Percentiles rank a stretch among this genome's conserved stretches.
Conservation (phyloP, 2,329 filamentous ascomycete genomes). For the Hypoxylon sp. region DNA sequence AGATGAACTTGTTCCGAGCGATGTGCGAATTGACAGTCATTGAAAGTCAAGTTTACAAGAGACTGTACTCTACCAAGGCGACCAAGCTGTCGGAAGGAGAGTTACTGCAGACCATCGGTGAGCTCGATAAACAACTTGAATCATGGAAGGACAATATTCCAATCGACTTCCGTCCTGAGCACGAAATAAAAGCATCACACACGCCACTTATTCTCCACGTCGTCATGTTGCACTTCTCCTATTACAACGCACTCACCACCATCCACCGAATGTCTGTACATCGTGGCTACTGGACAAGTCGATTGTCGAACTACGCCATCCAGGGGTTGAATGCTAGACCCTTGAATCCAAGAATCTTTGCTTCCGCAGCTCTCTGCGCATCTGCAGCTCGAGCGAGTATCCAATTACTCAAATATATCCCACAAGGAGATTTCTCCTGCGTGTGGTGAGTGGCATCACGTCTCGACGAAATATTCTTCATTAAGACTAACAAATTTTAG, state of each 20-base stretch:
- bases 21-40: conserved; percentile 94
- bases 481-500: conserved; percentile 53
- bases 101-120: conserved; percentile 92
- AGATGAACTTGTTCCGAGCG: conserved; percentile 92
- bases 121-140: conserved; percentile 88
- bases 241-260: conserved; percentile 97
- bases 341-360: conserved; percentile 92
- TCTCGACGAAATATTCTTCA: background rate
- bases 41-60: conserved; percentile 92
- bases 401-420: conserved; percentile 93
- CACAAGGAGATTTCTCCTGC: conserved; percentile 91
- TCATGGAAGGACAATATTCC: conserved; percentile 97
- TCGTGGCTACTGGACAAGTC: conserved; percentile 97
- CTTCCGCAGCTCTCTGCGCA: conserved; percentile 90
- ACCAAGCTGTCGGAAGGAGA: conserved; percentile 92
- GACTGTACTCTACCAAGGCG: conserved; percentile 90
- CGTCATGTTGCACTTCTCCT: conserved; percentile 93
- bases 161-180: conserved; percentile 94
- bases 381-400: conserved; percentile 93
- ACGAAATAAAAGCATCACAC: conserved; percentile 92
- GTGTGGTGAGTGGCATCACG: conserved; percentile 74
- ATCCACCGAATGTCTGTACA: conserved; percentile 99
- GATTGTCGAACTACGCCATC: conserved; percentile 92
- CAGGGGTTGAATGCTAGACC: conserved; percentile 91
- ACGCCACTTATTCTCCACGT: conserved; percentile 94